These are phyloP conservation scores for Lasiodiplodia hormozganensis DNA, from an alignment of 2,329 filamentous ascomycete genomes.

Conservation along the genomic window DNA sequence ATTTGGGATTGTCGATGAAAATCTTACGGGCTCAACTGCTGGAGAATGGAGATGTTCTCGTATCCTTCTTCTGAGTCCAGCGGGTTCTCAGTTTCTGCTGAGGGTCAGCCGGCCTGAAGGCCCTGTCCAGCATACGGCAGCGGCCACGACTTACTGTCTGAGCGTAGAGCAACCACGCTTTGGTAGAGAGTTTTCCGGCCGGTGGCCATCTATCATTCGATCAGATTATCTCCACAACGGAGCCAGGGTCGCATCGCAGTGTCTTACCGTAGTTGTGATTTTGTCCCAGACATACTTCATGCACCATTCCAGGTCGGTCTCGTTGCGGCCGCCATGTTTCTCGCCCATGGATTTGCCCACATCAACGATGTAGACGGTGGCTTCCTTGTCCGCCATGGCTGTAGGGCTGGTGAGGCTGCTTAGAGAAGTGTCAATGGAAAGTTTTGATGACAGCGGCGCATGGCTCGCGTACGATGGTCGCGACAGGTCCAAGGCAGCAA, in stretches of 20 bases:
- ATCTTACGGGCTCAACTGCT: constrained; percentile 66
- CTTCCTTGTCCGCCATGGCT: constrained; percentile 89
- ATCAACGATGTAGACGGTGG: constrained; percentile 90
- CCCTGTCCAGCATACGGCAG: not conserved
- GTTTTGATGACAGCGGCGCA: constrained; percentile 7
- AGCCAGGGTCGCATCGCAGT: not conserved
- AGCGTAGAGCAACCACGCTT: constrained; percentile 84
- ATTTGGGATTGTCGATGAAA: not conserved
- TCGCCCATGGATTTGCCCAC: constrained; percentile 84
- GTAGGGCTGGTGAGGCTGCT: not conserved
- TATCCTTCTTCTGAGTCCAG: constrained; percentile 74
- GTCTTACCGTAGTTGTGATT: constrained; percentile 74
- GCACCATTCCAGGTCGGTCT: constrained; percentile 86
- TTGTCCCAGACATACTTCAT: constrained; percentile 97
- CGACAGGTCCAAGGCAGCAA: constrained; percentile 21
- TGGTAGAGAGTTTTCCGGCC: constrained; percentile 76
- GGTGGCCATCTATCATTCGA: constrained; percentile 58
- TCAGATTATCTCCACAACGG: not conserved
- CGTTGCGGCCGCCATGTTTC: constrained; percentile 70
- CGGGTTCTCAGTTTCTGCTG: constrained; percentile 68
- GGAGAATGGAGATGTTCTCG: constrained; percentile 78
- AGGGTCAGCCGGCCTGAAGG: not conserved
- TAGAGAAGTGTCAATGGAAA: not conserved
- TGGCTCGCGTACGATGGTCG: constrained; percentile 4
- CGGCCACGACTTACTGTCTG: constrained; percentile 61